Evolutionary conservation across 768 basidiomycete species (phyloP).

Genomic region (Kwoniella europaea): DNA sequence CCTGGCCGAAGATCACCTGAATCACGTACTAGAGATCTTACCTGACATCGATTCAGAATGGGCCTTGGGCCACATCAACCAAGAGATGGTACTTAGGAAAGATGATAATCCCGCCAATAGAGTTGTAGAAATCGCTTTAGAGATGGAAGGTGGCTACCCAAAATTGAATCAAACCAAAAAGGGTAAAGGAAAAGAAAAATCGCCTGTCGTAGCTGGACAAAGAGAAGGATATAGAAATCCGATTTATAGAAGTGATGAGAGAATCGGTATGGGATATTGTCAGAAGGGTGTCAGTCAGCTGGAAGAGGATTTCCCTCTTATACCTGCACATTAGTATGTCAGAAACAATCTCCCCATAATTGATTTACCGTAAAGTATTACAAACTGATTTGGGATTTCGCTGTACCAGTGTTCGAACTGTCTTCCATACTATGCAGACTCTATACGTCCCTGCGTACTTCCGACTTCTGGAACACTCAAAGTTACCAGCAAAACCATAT

Average conservation of each 20-base stretch:
- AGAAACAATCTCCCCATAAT: slow-evolving; percentile 4
- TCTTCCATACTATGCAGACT: slow-evolving; percentile 58
- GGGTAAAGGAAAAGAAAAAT: slow-evolving; percentile 60
- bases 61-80: slow-evolving; percentile 15
- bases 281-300: slow-evolving; percentile 66
- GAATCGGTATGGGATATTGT: slow-evolving; percentile 46
- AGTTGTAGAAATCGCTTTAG: slow-evolving; percentile 36
- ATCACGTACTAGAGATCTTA: slow-evolving; percentile 37
- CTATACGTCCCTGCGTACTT: slow-evolving; percentile 75
- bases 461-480: slow-evolving; percentile 61
- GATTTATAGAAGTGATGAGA: slow-evolving; percentile 32
- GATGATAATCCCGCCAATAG: slow-evolving; percentile 9
- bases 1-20: slow-evolving; percentile 22
- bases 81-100: slow-evolving; percentile 14
- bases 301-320: slow-evolving; percentile 54
- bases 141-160: slow-evolving; percentile 40
- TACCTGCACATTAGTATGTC: slow-evolving; percentile 30
- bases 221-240: slow-evolving; percentile 26
- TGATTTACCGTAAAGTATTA: not conserved
- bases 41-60: slow-evolving; percentile 37
- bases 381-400: slow-evolving; percentile 61
- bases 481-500: slow-evolving; percentile 46
- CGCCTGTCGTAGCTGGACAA: slow-evolving; percentile 15
- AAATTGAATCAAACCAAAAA: slow-evolving; percentile 50
- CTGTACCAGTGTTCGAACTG: slow-evolving; percentile 61